Percentiles rank a stretch among this genome's conserved stretches.
Evolutionary conservation across 805 yeast species (phyloP).

Genomic region (Candida fluviatilis): DNA sequence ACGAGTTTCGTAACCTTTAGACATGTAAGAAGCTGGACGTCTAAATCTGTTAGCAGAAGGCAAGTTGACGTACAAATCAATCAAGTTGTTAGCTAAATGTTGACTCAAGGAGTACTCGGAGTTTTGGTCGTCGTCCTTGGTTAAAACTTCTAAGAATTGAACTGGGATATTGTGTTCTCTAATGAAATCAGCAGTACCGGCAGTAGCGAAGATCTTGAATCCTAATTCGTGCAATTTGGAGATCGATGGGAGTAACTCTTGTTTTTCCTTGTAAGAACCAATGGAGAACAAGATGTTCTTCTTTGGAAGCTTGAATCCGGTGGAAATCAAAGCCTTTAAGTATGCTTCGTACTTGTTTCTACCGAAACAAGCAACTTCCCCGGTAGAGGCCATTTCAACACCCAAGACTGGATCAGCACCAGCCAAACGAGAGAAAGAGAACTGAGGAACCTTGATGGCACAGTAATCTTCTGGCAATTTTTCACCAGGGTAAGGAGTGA

Average conservation of each 20-base stretch:
- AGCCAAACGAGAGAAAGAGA: conserved; percentile 95
- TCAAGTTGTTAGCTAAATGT: conserved; percentile 93
- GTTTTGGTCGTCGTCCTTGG: conserved; percentile 72
- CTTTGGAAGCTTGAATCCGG: conserved; percentile 93
- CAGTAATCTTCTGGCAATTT: conserved; percentile 92
- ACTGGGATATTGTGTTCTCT: conserved; percentile 94
- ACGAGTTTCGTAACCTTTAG: conserved; percentile 96
- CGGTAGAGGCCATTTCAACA: conserved; percentile 98
- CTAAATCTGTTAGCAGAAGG: conserved; percentile 97
- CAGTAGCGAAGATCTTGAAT: conserved; percentile 89
- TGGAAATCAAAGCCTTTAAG: conserved; percentile 87
- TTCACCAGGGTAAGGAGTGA: conserved; percentile 85
- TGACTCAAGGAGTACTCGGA: conserved; percentile 93
- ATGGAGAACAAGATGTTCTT: conserved; percentile 89
- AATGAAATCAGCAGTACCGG: conserved; percentile 98
- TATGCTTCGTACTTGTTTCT: conserved; percentile 96
- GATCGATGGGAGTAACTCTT: conserved; percentile 86
- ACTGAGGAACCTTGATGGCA: conserved; percentile 84
- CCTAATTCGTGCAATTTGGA: conserved; percentile 78
- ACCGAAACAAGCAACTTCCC: conserved; percentile 97
- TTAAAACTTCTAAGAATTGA: conserved; percentile 85
- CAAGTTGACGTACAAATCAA: conserved; percentile 92
- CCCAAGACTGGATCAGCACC: conserved; percentile 99
- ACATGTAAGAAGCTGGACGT: conserved; percentile 97
- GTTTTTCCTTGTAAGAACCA: conserved; percentile 96